These are phyloP conservation scores for Silene noctiflora DNA, from an alignment of 179 eudicot species.

Conservation along the genomic window DNA sequence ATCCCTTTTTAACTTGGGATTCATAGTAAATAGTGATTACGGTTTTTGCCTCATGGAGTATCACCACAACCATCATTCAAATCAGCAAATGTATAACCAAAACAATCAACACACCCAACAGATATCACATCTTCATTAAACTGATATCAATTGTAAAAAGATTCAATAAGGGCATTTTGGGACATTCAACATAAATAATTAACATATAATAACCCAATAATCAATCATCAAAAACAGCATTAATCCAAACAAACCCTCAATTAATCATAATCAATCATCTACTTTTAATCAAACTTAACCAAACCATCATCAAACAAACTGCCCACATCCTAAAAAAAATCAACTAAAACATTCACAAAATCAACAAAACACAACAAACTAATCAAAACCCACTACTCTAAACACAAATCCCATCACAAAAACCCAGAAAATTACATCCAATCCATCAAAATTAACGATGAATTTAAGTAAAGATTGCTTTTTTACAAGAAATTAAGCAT, in stretches of 20 bases:
- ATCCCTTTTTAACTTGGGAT: background rate
- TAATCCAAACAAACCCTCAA: slow-evolving; percentile 3
- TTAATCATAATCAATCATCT: background rate
- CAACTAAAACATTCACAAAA: background rate
- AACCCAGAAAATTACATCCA: background rate
- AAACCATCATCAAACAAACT: background rate
- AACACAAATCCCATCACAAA: background rate
- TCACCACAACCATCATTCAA: background rate
- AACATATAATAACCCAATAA: background rate
- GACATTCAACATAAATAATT: background rate
- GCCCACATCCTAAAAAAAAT: background rate
- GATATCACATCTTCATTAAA: too few species aligned
- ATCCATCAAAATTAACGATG: background rate
- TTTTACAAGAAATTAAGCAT: background rate
- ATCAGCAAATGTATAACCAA: slow-evolving; percentile 1
- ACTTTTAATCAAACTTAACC: background rate
- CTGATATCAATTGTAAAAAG: too few species aligned
- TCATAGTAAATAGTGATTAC: background rate
- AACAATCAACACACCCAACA: background rate
- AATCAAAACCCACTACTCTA: background rate
- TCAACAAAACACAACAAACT: background rate
- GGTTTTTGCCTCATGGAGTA: background rate
- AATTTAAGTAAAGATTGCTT: background rate
- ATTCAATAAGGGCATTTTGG: background rate
- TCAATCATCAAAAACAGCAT: background rate